A percentile compares a stretch with the other conserved stretches of the same genome.
These are phyloP conservation scores for Corylus avellana DNA, from an alignment of 306 rosid genomes.

Conservation along the genomic window DNA sequence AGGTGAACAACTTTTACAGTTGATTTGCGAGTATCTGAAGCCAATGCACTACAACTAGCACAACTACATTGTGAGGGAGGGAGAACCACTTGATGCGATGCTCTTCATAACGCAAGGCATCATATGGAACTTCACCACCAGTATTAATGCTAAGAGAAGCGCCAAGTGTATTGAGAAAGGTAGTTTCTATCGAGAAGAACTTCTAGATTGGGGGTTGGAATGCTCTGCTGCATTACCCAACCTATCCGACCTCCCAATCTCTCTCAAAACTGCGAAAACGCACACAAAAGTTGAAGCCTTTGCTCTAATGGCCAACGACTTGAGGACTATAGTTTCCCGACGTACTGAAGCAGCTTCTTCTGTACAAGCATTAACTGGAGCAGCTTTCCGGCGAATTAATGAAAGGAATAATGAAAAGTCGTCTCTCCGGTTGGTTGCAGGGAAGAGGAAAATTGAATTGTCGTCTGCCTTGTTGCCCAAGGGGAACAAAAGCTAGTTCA, in stretches of 20 bases:
- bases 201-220: slow-evolving; percentile 52
- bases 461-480: too few relatives aligned
- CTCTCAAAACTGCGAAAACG: slow-evolving; percentile 41
- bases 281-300: slow-evolving; percentile 54
- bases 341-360: not conserved
- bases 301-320: slow-evolving; percentile 78
- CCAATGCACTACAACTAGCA: not conserved
- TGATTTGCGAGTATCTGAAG: not conserved
- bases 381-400: slow-evolving; percentile 46
- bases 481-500: too few relatives aligned
- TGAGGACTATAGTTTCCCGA: slow-evolving; percentile 54
- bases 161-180: not conserved
- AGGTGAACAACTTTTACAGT: not conserved
- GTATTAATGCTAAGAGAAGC: not conserved
- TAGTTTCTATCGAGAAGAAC: slow-evolving; percentile 80
- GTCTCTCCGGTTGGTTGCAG: too few relatives aligned
- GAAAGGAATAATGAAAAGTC: too few relatives aligned
- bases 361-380: not conserved
- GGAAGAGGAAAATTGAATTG: too few relatives aligned
- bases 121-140: not conserved
- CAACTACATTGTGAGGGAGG: not conserved
- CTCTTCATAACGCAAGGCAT: slow-evolving; percentile 1
- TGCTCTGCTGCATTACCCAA: slow-evolving; percentile 24
- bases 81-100: not conserved
- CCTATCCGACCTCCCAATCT: slow-evolving; percentile 33